Percentiles rank a stretch among this genome's conserved stretches.
These are phyloP conservation scores for Suillus subluteus DNA, from an alignment of 768 basidiomycete species.

Conservation along the genomic window DNA sequence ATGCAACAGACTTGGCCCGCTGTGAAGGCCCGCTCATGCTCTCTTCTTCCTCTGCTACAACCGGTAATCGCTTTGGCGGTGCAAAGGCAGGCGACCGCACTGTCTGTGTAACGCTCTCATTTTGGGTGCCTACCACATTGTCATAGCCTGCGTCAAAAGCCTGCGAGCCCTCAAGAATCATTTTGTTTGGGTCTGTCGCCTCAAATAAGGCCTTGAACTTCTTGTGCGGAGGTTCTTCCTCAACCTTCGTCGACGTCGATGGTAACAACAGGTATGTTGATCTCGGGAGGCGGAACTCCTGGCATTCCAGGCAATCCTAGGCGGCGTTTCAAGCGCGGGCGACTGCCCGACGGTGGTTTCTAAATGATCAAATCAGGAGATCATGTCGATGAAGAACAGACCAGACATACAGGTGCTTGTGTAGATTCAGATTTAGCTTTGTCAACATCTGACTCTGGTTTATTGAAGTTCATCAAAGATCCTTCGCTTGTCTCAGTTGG, in stretches of 20 bases:
- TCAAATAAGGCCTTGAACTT: constrained; percentile 76
- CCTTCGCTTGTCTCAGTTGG: background rate
- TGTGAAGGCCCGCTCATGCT: constrained; percentile 29
- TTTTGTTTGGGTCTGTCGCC: constrained; percentile 55
- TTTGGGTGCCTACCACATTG: constrained; percentile 17
- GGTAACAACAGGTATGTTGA: constrained; percentile 21
- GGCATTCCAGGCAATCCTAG: constrained; percentile 35
- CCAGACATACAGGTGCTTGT: constrained; percentile 29
- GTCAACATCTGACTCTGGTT: constrained; percentile 9
- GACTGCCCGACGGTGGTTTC: constrained; percentile 45
- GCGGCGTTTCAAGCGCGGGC: constrained; percentile 58
- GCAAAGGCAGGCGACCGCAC: constrained; percentile 15
- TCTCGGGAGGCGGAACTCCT: constrained; percentile 22
- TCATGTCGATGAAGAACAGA: no score
- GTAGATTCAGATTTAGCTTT: constrained; percentile 18
- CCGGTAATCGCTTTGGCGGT: constrained; percentile 29
- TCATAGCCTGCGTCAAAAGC: constrained; percentile 18
- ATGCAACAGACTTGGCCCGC: background rate
- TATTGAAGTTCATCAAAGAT: background rate
- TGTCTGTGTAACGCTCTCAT: constrained; percentile 33
- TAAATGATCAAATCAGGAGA: constrained; percentile 19
- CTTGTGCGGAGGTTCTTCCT: constrained; percentile 60
- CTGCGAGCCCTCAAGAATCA: constrained; percentile 31
- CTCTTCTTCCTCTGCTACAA: constrained; percentile 63
- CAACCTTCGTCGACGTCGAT: constrained; percentile 22